Conservation (phyloP, 2,329 filamentous ascomycete species). For the Fusarium protoensiforme region DNA sequence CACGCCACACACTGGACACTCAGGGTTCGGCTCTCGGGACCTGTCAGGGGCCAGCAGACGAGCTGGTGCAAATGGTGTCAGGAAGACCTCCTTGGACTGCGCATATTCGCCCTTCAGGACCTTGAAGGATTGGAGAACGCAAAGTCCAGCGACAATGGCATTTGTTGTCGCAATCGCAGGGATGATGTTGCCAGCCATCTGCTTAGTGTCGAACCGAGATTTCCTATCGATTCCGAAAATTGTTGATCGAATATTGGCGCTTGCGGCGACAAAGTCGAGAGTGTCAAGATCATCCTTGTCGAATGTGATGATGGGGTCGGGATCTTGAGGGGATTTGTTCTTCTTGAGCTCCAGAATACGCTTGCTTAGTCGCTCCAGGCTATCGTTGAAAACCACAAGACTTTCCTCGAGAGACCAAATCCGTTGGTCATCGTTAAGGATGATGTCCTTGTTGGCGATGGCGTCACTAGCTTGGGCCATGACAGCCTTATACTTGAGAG, state of each 20-base stretch:
- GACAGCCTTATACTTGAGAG: constrained; percentile 76
- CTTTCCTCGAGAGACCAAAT: constrained; percentile 88
- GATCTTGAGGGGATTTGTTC: constrained; percentile 57
- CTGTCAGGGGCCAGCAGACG: constrained; percentile 69
- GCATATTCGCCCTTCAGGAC: constrained; percentile 79
- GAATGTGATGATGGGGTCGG: constrained; percentile 79
- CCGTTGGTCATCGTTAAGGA: constrained; percentile 75
- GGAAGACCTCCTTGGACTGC: constrained; percentile 84
- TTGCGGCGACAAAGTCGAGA: constrained; percentile 91
- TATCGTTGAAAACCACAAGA: constrained; percentile 86
- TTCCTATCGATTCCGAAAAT: constrained; percentile 91
- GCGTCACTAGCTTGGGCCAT: constrained; percentile 61
- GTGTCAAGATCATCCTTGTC: constrained; percentile 98
- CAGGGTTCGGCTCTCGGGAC: constrained; percentile 75
- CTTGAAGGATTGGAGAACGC: constrained; percentile 93
- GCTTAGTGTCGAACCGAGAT: constrained; percentile 96
- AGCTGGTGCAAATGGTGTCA: constrained; percentile 74
- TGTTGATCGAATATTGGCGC: constrained; percentile 87
- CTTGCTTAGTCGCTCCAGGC: constrained; percentile 79
- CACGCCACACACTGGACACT: constrained; percentile 86
- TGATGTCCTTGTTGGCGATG: constrained; percentile 63
- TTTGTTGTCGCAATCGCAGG: constrained; percentile 98
- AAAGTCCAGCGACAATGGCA: constrained; percentile 92
- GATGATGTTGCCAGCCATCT: constrained; percentile 99
- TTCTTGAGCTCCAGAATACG: constrained; percentile 75